phyloP scores from a whole-genome alignment of 192 early-diverging fungal genomes.

The Podila verticillata region DNA sequence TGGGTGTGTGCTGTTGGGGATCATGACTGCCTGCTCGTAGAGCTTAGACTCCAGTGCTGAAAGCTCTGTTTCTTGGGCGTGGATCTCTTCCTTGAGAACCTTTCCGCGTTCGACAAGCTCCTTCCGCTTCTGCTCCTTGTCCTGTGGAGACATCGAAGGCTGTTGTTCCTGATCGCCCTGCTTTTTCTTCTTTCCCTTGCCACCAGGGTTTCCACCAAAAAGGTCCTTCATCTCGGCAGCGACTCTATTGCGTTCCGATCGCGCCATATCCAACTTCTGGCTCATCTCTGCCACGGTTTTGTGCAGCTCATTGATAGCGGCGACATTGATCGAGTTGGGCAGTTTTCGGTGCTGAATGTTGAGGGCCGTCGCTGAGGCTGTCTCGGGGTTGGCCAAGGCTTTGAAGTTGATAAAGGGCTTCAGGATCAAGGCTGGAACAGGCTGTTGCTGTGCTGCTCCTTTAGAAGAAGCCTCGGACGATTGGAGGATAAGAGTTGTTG shows the following conservation, averaged over 20 bases:
- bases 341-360: constrained; percentile 68
- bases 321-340: constrained; percentile 52
- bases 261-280: constrained; percentile 54
- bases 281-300: constrained; percentile 51
- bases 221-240: constrained; percentile 37
- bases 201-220: constrained; percentile 5
- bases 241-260: constrained; percentile 60
- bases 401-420: constrained; percentile 69
- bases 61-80: constrained; percentile 58
- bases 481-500: neutral
- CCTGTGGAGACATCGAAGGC: neutral
- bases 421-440: constrained; percentile 21
- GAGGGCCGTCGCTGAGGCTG: constrained; percentile 49
- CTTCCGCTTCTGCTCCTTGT: constrained; percentile 21
- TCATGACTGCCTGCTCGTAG: constrained; percentile 67
- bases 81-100: constrained; percentile 68
- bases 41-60: constrained; percentile 62
- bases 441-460: neutral
- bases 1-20: constrained; percentile 86
- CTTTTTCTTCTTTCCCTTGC: constrained; percentile 17
- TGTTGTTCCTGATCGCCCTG: neutral
- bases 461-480: neutral
- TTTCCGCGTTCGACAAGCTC: constrained; percentile 60
- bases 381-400: constrained; percentile 57
- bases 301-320: constrained; percentile 60